These are phyloP conservation scores for Neurospora tetraspora DNA, from an alignment of 495 filamentous ascomycete species.

Conservation along the genomic window DNA sequence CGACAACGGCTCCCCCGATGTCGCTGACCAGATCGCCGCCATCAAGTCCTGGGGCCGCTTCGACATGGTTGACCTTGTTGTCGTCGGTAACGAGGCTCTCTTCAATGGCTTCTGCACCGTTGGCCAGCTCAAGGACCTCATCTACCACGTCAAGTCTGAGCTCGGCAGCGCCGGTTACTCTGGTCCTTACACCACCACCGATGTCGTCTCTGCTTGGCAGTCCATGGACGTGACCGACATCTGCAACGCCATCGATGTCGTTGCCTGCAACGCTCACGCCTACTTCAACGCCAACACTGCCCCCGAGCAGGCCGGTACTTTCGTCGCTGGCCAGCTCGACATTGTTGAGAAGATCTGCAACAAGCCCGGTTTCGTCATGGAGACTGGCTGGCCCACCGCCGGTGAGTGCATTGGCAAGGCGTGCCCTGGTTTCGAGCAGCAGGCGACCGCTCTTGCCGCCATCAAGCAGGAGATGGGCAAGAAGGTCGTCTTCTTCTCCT, in stretches of 20 bases:
- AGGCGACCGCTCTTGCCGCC: constrained; percentile 57
- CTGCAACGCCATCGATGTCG: constrained; percentile 65
- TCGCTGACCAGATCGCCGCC: constrained; percentile 56
- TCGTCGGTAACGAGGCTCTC: constrained; percentile 85
- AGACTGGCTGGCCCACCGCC: constrained; percentile 80
- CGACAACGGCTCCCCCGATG: constrained; percentile 36
- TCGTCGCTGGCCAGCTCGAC: constrained; percentile 56
- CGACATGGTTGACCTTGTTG: constrained; percentile 65
- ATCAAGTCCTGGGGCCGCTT: constrained; percentile 68
- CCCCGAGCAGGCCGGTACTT: constrained; percentile 58
- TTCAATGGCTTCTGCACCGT: constrained; percentile 57
- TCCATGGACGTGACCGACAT: constrained; percentile 50
- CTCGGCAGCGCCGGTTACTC: constrained; percentile 65
- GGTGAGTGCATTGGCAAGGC: constrained; percentile 64
- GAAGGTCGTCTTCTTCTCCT: constrained; percentile 70
- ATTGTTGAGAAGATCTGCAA: constrained; percentile 58
- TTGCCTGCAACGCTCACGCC: constrained; percentile 79
- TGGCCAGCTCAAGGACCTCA: constrained; percentile 55
- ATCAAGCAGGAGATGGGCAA: constrained; percentile 46
- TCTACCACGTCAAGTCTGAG: constrained; percentile 42
- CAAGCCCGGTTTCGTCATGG: constrained; percentile 63
- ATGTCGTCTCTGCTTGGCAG: constrained; percentile 60
- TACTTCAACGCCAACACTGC: constrained; percentile 72
- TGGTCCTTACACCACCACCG: constrained; percentile 73
- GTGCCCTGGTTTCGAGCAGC: constrained; percentile 53